Evolutionary conservation across 441 rosid genomes (phyloP).

Genomic region (Bruguiera hainesii): DNA sequence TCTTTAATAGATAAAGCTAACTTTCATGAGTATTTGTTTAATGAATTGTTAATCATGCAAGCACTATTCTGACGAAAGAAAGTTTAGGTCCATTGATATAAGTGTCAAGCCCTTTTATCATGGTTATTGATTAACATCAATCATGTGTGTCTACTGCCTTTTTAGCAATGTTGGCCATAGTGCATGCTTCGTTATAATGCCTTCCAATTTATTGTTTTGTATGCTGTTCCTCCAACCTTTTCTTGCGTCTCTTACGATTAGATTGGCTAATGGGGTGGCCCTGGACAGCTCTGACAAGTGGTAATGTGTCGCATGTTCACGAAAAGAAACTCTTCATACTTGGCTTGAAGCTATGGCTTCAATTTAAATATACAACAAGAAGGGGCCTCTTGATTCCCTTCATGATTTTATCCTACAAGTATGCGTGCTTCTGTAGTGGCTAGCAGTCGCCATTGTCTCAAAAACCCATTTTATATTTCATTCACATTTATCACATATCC

Average conservation of each 20-base stretch:
- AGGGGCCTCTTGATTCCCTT: slow-evolving; percentile 32
- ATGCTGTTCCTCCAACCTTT: neutral
- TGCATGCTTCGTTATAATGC: slow-evolving; percentile 45
- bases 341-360: slow-evolving; percentile 45
- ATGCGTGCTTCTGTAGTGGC: slow-evolving; percentile 31
- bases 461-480: slow-evolving; percentile 10
- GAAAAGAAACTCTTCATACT: slow-evolving; percentile 9
- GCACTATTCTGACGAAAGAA: slow-evolving; percentile 27
- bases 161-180: slow-evolving; percentile 28
- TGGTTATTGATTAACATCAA: slow-evolving; percentile 25
- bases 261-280: slow-evolving; percentile 29
- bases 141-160: slow-evolving; percentile 36
- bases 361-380: slow-evolving; percentile 40
- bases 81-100: slow-evolving; percentile 29
- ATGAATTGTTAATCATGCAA: slow-evolving; percentile 22
- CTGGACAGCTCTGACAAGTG: slow-evolving; percentile 35
- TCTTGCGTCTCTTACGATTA: slow-evolving; percentile 10
- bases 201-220: slow-evolving; percentile 6
- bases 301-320: neutral
- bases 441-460: slow-evolving; percentile 23
- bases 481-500: neutral
- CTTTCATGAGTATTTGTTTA: slow-evolving; percentile 11
- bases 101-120: slow-evolving; percentile 21
- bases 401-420: slow-evolving; percentile 24
- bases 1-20: slow-evolving; percentile 28